Evolutionary conservation across 1,284 basidiomycete genomes (phyloP), one percentile per base, ranked within the genome.

Genomic region (Leccinum laetum): DNA sequence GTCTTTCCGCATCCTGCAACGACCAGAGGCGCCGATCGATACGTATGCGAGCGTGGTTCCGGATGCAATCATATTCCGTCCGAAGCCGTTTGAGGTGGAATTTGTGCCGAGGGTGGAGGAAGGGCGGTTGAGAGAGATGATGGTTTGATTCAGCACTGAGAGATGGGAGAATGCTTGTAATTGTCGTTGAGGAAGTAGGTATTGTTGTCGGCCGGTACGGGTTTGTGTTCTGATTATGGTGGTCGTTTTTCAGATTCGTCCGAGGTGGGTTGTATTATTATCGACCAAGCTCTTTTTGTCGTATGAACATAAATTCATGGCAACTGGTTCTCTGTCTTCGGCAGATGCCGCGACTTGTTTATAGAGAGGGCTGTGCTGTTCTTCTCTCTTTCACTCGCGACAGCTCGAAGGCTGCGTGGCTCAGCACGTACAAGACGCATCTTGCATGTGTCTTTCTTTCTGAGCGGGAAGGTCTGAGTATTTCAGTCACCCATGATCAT

Each of bases 401-500:
- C 80, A 56, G 55, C 55, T 56, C 26, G 55, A 56, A 56, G 26
- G 83, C 82, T 77, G 79, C 83, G 81, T 81, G 68, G 80, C 82
- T 84, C 81, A 79, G 72, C 66, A 75, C 83, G 71, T 65, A 61
- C 60, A 24, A 61, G 57, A 35, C 18, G 2, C 55, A 60, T 16
- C 9, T 16, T 7, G 6, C 10, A 11, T 35, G 57, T 5, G 13
- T 60, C 57, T 61, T 9, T n/a, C 14, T 21, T 61, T 61, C 32
- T 61, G 56, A 60, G 60, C 29, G 59, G 77, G 55, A 56, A 56
- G 55, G 55, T 56, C 55, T 56, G 24, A 56, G 26, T 26, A 16
- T 32, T 32, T 56, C 26, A 2, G 55, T 29, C 55, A 56, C 10
- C 55, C 55, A 29, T 18, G 55, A 56, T 56, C 26, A 26, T 29